These are phyloP conservation scores for Pseudogymnoascus sp. DNA, from an alignment of 2,329 filamentous ascomycete genomes.

Conservation along the genomic window DNA sequence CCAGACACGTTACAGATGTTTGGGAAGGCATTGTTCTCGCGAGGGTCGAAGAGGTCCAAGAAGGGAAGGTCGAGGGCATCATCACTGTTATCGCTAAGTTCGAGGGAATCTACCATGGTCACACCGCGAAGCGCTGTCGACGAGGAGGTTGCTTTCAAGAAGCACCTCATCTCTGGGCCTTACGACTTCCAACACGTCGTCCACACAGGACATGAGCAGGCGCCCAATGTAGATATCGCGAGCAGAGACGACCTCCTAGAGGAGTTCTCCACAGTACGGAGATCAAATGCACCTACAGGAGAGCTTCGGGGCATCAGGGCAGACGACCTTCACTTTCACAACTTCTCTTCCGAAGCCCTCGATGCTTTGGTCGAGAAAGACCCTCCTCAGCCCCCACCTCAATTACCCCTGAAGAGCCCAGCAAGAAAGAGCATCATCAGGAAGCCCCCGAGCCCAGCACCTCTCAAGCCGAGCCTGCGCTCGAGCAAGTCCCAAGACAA, in stretches of 20 bases:
- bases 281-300: slow-evolving; percentile 32
- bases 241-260: slow-evolving; percentile 38
- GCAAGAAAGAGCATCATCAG: slow-evolving; percentile 6
- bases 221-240: slow-evolving; percentile 33
- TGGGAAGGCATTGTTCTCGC: slow-evolving; percentile 53
- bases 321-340: slow-evolving; percentile 40
- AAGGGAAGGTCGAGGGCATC: slow-evolving; percentile 36
- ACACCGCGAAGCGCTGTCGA: neutral
- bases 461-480: neutral
- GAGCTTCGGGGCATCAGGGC: slow-evolving; percentile 33
- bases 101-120: slow-evolving; percentile 4
- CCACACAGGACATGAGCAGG: slow-evolving; percentile 47
- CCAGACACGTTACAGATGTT: slow-evolving; percentile 55
- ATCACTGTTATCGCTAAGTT: neutral
- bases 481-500: slow-evolving; percentile 39
- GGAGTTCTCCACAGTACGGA: slow-evolving; percentile 38
- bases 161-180: slow-evolving; percentile 52
- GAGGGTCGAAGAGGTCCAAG: slow-evolving; percentile 42
- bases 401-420: slow-evolving; percentile 1
- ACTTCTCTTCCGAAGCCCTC: slow-evolving; percentile 42
- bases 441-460: neutral
- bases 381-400: slow-evolving; percentile 17
- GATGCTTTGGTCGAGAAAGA: slow-evolving; percentile 19
- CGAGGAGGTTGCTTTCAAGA: slow-evolving; percentile 26
- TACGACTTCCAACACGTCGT: slow-evolving; percentile 63